These are phyloP conservation scores for Leccinellum luteum DNA, from an alignment of 768 basidiomycete genomes.

Conservation along the genomic window DNA sequence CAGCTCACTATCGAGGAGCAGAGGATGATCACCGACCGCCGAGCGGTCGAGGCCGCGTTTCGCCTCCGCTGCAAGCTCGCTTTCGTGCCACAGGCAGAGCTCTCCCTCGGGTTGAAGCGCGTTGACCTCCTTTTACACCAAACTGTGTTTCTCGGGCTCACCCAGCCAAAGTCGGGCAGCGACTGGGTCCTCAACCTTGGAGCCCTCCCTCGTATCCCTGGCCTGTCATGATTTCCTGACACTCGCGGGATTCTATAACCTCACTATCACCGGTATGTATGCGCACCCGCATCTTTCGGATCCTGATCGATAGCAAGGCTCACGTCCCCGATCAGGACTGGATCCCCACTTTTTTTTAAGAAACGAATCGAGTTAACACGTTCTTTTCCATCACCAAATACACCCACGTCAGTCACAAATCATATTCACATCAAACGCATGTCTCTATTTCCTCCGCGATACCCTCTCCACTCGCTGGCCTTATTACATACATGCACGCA, in stretches of 20 bases:
- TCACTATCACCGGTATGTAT: constrained; percentile 17
- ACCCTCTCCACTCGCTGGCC: constrained; percentile 3
- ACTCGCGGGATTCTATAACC: constrained; percentile 8
- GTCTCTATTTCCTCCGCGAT: constrained; percentile 5
- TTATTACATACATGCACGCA: constrained; percentile 6
- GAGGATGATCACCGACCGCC: constrained; percentile 28
- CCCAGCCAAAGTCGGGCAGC: constrained; percentile 33
- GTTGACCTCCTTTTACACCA: constrained; percentile 54
- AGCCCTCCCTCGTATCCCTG: constrained; percentile 1
- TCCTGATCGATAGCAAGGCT: neutral
- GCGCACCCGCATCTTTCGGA: neutral
- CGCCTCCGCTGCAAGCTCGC: constrained; percentile 45
- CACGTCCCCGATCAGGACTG: constrained; percentile 20
- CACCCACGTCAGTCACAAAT: constrained; percentile 10
- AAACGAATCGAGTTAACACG: constrained; percentile 5
- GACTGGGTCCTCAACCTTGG: constrained; percentile 39
- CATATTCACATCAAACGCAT: constrained; percentile 16
- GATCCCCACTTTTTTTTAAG: constrained; percentile 11
- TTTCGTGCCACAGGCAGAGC: constrained; percentile 40
- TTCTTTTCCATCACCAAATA: constrained; percentile 17
- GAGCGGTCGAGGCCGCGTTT: constrained; percentile 41
- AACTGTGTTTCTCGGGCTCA: constrained; percentile 53
- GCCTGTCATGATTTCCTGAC: constrained; percentile 8
- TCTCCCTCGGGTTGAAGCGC: constrained; percentile 49
- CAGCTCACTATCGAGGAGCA: constrained; percentile 47